Evolutionary conservation across 192 early-diverging fungal species (phyloP), one percentile per base, ranked within the genome.

Genomic region (Diversispora epigaea): DNA sequence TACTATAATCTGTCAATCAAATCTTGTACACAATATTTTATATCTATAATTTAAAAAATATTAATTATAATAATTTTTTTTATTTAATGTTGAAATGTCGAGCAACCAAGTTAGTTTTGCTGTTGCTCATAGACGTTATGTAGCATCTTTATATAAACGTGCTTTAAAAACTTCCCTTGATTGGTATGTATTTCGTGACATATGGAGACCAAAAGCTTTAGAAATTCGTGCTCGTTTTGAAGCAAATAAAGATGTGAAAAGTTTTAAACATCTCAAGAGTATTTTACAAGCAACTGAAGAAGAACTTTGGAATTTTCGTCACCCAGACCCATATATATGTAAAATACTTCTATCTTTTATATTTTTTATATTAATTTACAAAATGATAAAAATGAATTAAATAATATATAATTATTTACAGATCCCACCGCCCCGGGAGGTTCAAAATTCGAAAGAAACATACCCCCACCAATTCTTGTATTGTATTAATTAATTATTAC

Each of bases 321-420:
- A 96, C 79, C 93, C 93, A 54, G 84, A 90, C 79, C 95, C 95
- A 22, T 96, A 95, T 83, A 90, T 87, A 74, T 88, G 91, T 93
- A 89, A 75, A 78, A n/a, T 32, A 61, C 32, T 5, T 6, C 19
- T 11, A 6, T 49, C n/a, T 8, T 40, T 9, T 40, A 6, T 11
- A 14, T 83, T 65, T 65, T 14, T 25, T 14, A 57, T 76, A 0
- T 14, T 76, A 43, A 57, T 76, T 44, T 32, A 60, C 70, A n/a
- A 43, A n/a, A 21, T 69, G 10, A 12, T 55, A 50, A 57, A 54
- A 46, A n/a, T 50, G 6, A 22, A 15, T 15, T 22, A 64, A 43
- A 32, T 22, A 32, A 52, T 52, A 52, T 52, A 56, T 55, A 57
- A 71, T 63, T 78, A 54, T 56, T 39, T 21, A 21, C 82, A 94